Conservation (phyloP, 345 rosid genomes). For the Hypericum perforatum region DNA sequence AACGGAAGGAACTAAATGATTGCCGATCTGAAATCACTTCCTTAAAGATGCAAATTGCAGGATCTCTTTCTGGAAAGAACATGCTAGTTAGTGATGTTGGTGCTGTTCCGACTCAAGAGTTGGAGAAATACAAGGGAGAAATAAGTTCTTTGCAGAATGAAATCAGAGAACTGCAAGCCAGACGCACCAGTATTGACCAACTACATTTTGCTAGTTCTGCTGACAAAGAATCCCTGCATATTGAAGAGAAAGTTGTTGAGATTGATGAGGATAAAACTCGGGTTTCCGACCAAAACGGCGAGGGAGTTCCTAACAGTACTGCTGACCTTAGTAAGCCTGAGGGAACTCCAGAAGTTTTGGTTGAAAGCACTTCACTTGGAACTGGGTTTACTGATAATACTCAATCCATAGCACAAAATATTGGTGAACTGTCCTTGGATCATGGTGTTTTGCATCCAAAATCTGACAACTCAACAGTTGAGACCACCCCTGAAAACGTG, state of each 20-base stretch:
- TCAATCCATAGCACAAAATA: constrained; percentile 30
- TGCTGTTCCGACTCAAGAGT: constrained; percentile 39
- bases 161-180: constrained; percentile 40
- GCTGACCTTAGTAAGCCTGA: constrained; percentile 19
- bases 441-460: constrained; percentile 30
- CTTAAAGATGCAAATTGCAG: constrained; percentile 86
- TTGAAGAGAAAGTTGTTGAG: constrained; percentile 56
- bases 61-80: constrained; percentile 48
- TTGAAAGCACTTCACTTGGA: constrained; percentile 25
- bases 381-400: constrained; percentile 22
- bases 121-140: constrained; percentile 51
- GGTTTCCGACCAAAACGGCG: constrained; percentile 29
- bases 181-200: constrained; percentile 11
- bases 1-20: constrained; percentile 69
- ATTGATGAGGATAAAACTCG: constrained; percentile 51
- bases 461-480: constrained; percentile 32
- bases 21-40: constrained; percentile 89
- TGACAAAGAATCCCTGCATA: constrained; percentile 32
- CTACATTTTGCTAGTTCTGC: constrained; percentile 26
- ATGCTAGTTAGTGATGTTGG: constrained; percentile 33
- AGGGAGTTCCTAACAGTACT: constrained; percentile 19
- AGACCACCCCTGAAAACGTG: constrained; percentile 39
- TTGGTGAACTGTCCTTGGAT: constrained; percentile 26
- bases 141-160: constrained; percentile 46
- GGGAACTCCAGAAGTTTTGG: constrained; percentile 25